These are phyloP conservation scores for Paxillus rubicundulus DNA, from an alignment of 768 basidiomycete genomes.

Conservation along the genomic window DNA sequence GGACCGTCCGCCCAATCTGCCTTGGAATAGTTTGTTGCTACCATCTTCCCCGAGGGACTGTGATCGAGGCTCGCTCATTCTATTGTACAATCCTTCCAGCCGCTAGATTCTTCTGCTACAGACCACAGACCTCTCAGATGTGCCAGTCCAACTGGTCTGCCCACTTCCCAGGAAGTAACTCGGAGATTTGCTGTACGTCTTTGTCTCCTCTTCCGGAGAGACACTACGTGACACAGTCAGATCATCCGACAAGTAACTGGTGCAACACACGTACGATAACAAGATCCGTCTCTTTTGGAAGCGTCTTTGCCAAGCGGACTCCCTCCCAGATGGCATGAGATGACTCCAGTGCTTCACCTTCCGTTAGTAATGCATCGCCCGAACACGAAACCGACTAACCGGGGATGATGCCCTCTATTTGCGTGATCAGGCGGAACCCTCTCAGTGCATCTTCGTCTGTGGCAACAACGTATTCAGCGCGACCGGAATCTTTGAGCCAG, in stretches of 20 bases:
- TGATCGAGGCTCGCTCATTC: no score
- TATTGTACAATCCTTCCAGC: no score
- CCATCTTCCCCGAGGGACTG: no score
- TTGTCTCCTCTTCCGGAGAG: conserved; percentile 96
- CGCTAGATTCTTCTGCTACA: no score
- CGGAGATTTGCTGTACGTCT: conserved; percentile 95
- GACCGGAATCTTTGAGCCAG: conserved; percentile 91
- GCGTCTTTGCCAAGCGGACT: conserved; percentile 75
- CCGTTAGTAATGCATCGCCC: conserved; percentile 5
- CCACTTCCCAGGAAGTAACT: conserved; percentile 91
- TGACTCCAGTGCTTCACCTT: conserved; percentile 76
- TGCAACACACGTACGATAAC: conserved; percentile 69
- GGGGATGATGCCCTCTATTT: conserved; percentile 96
- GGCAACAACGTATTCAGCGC: conserved; percentile 91
- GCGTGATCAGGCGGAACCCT: conserved; percentile 89
- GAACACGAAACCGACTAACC: conserved; percentile 43
- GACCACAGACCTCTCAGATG: conserved; percentile 35
- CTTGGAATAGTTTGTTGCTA: no score
- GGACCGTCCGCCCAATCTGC: no score
- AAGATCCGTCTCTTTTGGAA: conserved; percentile 82
- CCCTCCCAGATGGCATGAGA: conserved; percentile 96
- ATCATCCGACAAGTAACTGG: not conserved
- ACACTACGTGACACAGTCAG: conserved; percentile 49
- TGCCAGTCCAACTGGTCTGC: conserved; percentile 94
- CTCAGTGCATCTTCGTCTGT: conserved; percentile 93